Percentiles rank a stretch among this genome's conserved stretches.
phyloP scores from a whole-genome alignment of 768 basidiomycete species.

The Phaeotremella skinneri region DNA sequence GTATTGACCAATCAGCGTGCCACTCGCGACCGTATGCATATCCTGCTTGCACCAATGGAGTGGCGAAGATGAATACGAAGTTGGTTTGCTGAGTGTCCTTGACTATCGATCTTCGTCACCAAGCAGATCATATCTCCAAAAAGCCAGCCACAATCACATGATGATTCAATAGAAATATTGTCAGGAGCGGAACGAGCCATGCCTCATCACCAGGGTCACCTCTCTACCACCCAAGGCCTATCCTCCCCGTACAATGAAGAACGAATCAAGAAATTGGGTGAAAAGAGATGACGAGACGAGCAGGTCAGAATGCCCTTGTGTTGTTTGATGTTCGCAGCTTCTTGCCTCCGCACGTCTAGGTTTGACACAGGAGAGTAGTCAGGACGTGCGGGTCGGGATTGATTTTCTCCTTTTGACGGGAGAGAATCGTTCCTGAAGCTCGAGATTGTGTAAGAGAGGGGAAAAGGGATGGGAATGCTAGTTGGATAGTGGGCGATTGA shows the following conservation, averaged over 20 bases:
- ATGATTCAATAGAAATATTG: constrained; percentile 14
- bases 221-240: constrained; percentile 1
- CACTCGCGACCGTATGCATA: neutral
- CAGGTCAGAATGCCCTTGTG: constrained; percentile 43
- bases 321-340: constrained; percentile 25
- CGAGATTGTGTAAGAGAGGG: neutral
- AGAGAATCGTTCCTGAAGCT: neutral
- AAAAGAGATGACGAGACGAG: constrained; percentile 11
- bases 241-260: neutral
- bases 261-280: neutral
- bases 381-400: neutral
- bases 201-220: constrained; percentile 7
- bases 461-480: neutral
- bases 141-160: too few species aligned
- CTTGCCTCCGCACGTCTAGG: neutral
- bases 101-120: too few species aligned
- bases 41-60: neutral
- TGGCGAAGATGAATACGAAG: too few species aligned
- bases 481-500: too few species aligned
- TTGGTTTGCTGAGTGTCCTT: too few species aligned
- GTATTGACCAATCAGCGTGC: neutral
- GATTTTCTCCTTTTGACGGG: neutral
- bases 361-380: too few species aligned
- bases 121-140: too few species aligned
- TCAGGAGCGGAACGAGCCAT: constrained; percentile 46